Base-by-base conservation (phyloP, 2,329 filamentous ascomycete genomes). In the Didymella keratinophila region DNA sequence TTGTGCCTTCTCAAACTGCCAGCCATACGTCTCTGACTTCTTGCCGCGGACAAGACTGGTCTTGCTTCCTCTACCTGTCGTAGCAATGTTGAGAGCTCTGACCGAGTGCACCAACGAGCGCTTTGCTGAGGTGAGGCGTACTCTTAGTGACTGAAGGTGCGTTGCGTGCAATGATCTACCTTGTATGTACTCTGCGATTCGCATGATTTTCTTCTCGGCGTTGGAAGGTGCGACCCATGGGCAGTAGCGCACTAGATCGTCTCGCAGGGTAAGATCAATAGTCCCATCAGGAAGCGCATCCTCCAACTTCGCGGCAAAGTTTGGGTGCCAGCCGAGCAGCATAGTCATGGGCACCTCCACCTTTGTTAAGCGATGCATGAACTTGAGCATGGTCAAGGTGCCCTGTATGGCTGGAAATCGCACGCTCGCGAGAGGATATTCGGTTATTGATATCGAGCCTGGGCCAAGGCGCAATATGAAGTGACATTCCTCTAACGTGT, bases 271-370 rank as follows among this genome's bases (percentile, higher is more conserved):
- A 3, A 70, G 56, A 3, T 63, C 28, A 5, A 51, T 45, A 20
- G 70, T 45, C 6, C 46, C 43, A 16, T 45, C 41, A 1, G 68
- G 67, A 7, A 71, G 53, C 2, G 70, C 63, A 51, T 70, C 67
- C 6, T 66, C 60, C 12, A 71, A 44, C 28, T 53, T 54, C 1
- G 63, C 59, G 1, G 63, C 63, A n/a, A 67, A 65, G 8, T 65
- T 58, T 4, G 64, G 59, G 7, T 55, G 47, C 68, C 68, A 71
- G 8, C 68, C 67, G 7, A 71, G 62, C 21, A 71, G 59, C 63
- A 69, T 65, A 11, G 65, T 53, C 54, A 68, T 64, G 5, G 68
- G 68, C 1, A 67, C 51, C 37, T 71, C 64, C 16, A 66, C 56
- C 28, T 56, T 62, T 1, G 16, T 46, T 0, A 69, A 51, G 8